Evolutionary conservation across 768 basidiomycete genomes (phyloP), one percentile per base, ranked within the genome.

Genomic region (Russula foetens): DNA sequence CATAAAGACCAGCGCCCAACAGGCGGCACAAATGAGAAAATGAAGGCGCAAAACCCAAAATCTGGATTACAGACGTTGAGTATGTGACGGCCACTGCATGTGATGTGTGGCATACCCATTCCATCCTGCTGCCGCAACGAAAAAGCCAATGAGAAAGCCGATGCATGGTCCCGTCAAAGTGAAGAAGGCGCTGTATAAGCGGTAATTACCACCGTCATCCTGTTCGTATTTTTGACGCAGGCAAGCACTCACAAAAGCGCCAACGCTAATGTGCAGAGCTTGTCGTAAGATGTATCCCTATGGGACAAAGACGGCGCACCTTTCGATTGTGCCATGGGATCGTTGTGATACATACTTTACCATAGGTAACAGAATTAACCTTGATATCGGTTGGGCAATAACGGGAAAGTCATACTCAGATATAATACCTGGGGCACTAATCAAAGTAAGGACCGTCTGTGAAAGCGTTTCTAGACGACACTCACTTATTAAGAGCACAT

Each of bases 1-100:
- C 1, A 65, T 9, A 24, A 66, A 63, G 8, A 66, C 60, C 1
- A 69, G 53, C 1, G 67, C 65, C 60, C 61, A 66, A 7, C 53
- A 47, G 15, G 44, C 67, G 31, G 65, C 33, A 15, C 38, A 46
- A 38, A 65, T 48, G 52, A 65, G 65, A 26, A 64, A 56, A 29
- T 67, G 67, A 15, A 69, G 53, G 11, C 68, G 63, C 17, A 69
- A 46, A 9, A 65, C 65, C 68, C 68, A 69, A 8, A 67, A 49
- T 12, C 67, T 69, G 51, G 29, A 11, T 8, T 49, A 7, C 31
- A 3, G 2, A 11, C 29, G 7, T 49, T n/a, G 12, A 48, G 35
- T 15, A 14, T 7, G 31, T 39, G 21, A 12, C 21, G 21, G 21
- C 17, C 9, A 41, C 7, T n/a, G 19, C 24, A 29, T 33, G 9